Percentiles rank a stretch among this genome's conserved stretches.
phyloP scores from a whole-genome alignment of 495 filamentous ascomycete genomes.

The Xylaria sp. region DNA sequence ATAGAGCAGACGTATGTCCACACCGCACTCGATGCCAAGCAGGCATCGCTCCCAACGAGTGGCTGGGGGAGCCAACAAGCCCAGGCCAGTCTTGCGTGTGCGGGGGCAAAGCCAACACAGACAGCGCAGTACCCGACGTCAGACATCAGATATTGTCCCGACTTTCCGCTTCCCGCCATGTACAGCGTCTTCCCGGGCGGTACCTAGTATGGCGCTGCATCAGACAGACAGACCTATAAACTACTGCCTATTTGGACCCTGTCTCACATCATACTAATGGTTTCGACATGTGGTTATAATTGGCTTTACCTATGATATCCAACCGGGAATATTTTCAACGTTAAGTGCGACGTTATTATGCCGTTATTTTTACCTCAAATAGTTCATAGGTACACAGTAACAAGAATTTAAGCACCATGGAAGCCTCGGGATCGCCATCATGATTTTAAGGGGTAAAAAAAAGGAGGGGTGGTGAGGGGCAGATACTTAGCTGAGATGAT shows the following conservation, averaged over 20 bases:
- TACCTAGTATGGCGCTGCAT: slow-evolving; percentile 2
- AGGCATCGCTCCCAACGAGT: slow-evolving; percentile 38
- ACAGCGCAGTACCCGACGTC: too few relatives aligned
- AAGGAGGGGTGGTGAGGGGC: slow-evolving; percentile 23
- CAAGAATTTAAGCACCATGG: neutral
- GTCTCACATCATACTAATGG: slow-evolving; percentile 12
- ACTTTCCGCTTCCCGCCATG: neutral
- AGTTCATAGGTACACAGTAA: neutral
- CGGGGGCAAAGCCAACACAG: slow-evolving; percentile 32
- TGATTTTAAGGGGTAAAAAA: slow-evolving; percentile 7
- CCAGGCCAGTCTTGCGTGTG: slow-evolving; percentile 41
- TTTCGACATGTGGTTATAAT: neutral
- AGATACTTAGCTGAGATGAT: neutral
- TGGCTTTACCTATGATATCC: neutral
- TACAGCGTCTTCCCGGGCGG: neutral
- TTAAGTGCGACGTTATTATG: neutral
- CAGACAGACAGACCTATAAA: neutral
- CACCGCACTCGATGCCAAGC: slow-evolving; percentile 39
- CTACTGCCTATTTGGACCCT: slow-evolving; percentile 9
- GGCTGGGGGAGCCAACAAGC: neutral
- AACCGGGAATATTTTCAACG: neutral
- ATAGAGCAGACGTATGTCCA: slow-evolving; percentile 22
- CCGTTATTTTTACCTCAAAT: neutral
- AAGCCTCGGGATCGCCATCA: neutral
- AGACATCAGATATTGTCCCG: neutral